Evolutionary conservation across 129 eudicot genomes (phyloP), one percentile per base, ranked within the genome.

Genomic region (Tanacetum coccineum): DNA sequence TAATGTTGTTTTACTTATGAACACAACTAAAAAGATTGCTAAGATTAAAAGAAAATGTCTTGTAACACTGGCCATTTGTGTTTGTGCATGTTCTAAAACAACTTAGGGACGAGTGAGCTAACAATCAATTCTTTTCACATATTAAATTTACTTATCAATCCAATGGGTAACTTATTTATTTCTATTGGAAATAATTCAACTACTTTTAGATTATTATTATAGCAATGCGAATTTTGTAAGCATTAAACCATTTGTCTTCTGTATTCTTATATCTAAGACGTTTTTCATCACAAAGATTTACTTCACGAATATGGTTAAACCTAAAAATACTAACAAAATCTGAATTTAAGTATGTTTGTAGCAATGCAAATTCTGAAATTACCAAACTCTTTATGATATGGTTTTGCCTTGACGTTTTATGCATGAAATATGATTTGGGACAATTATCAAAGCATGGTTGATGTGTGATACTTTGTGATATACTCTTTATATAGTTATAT

Each of bases 21-120:
- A 60, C 61, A 61, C 42, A 60, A 71, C 4, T 14, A 71, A 71
- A 25, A 61, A 68, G 25, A 68, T 67, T 8, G 80, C 70, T 75
- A 75, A 13, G 25, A 51, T 48, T 14, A 61, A 8, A 51, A 68
- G 80, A 60, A 62, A 40, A 22, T 14, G 49, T 61, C 61, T 75
- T 8, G 5, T 26, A 42, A 75, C 9, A 25, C 26, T 50, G 58
- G 46, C 70, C 80, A 60, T 75, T 75, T 74, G 68, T 36, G 70
- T 42, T 44, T 20, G 22, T 76, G 80, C 40, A 60, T 75, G 64
- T 44, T 59, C 64, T 68, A 9, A 32, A 73, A 65, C 66, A 49
- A 60, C 40, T 42, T 68, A 57, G 70, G 66, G 22, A 18, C 59
- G 50, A 52, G 9, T 45, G 49, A 74, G 12, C 60, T 45, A 45